Conservation (phyloP, 345 rosid species). For the Citrus sinensis region DVS_A1.0 CM039164.1:21139001-21139500, state of each 20-base stretch:
- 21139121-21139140: constrained; percentile 47
- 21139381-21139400: too few relatives aligned
- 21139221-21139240: not conserved
- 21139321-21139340: too few relatives aligned
- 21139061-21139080: constrained; percentile 69
- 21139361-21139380: too few relatives aligned
- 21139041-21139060: constrained; percentile 46
- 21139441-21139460: too few relatives aligned
- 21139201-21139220: not conserved
- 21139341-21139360: too few relatives aligned
- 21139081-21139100: constrained; percentile 35
- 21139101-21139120: constrained; percentile 59
- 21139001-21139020: constrained; percentile 57
- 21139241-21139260: not conserved
- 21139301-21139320: too few relatives aligned
- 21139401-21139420: too few relatives aligned
- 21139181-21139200: not conserved
- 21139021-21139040: constrained; percentile 67
- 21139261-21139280: not conserved
- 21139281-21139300: not conserved
- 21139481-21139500: constrained; percentile 22
- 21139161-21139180: not conserved
- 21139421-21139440: too few relatives aligned
- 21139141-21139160: not conserved
- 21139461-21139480: constrained; percentile 7